phyloP scores from a whole-genome alignment of 345 rosid genomes.

The Noccaea bulbosa region DNA sequence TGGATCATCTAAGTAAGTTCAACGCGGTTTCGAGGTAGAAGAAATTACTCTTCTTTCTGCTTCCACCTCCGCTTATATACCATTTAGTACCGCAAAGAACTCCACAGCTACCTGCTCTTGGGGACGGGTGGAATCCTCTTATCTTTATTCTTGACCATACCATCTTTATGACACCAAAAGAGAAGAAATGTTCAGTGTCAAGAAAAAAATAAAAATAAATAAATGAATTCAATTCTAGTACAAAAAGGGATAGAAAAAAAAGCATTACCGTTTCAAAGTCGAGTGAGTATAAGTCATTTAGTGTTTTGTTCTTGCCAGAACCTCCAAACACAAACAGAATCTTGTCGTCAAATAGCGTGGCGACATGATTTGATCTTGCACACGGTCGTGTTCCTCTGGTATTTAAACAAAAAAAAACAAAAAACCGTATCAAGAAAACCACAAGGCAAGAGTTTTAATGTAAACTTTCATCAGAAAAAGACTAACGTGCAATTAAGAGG shows the following conservation, averaged over 20 bases:
- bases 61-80: constrained; percentile 98
- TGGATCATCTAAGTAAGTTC: neutral
- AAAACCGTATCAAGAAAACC: constrained; percentile 18
- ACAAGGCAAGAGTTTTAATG: neutral
- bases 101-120: constrained; percentile 93
- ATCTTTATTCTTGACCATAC: constrained; percentile 95
- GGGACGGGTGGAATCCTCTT: constrained; percentile 91
- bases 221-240: neutral
- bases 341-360: constrained; percentile 84
- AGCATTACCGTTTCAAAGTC: constrained; percentile 88
- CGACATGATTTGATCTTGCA: constrained; percentile 86
- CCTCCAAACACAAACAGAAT: constrained; percentile 87
- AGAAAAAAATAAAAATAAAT: neutral
- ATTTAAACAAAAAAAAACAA: neutral
- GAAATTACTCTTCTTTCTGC: constrained; percentile 84
- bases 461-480: neutral
- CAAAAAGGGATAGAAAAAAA: neutral
- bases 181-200: constrained; percentile 5
- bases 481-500: constrained; percentile 97
- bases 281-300: constrained; percentile 91
- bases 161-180: constrained; percentile 59
- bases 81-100: constrained; percentile 89
- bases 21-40: constrained; percentile 25
- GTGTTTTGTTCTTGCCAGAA: constrained; percentile 71
- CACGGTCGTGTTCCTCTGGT: constrained; percentile 88